These are phyloP conservation scores for Saturnispora quitensis DNA, from an alignment of 805 yeast genomes.

Conservation along the genomic window DNA sequence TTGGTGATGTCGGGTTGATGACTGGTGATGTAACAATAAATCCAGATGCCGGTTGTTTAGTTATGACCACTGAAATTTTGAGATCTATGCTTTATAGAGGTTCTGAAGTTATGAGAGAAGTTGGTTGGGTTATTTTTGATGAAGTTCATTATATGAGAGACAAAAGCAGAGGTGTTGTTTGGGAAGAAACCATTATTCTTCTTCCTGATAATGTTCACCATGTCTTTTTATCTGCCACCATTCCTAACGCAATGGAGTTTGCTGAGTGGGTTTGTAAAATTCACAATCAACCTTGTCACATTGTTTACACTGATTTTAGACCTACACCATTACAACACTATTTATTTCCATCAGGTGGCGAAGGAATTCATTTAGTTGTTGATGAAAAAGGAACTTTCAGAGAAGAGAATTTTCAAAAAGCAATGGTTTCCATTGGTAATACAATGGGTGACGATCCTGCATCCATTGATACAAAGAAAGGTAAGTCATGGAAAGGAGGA, in stretches of 20 bases:
- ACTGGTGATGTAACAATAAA: conserved; percentile 98
- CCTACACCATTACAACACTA: conserved; percentile 98
- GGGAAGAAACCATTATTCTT: conserved; percentile 99
- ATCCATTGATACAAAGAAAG: conserved; percentile 46
- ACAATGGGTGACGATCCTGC: conserved; percentile 78
- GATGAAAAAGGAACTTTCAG: conserved; percentile 95
- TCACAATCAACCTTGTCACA: conserved; percentile 95
- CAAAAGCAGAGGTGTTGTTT: conserved; percentile 94
- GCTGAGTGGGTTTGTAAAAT: conserved; percentile 98
- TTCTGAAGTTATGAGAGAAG: conserved; percentile 92
- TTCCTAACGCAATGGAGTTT: conserved; percentile 96
- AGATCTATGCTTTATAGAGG: conserved; percentile 95
- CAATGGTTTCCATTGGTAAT: conserved; percentile 88
- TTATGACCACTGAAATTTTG: conserved; percentile 96
- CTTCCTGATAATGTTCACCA: conserved; percentile 93
- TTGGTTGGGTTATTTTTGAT: conserved; percentile 94
- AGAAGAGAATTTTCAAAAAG: conserved; percentile 96
- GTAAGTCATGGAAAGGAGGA: conserved; percentile 83
- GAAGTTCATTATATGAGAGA: conserved; percentile 98
- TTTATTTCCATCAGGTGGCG: conserved; percentile 96
- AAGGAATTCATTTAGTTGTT: conserved; percentile 93
- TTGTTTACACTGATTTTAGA: conserved; percentile 96
- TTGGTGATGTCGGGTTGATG: conserved; percentile 74
- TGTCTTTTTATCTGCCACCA: conserved; percentile 86
- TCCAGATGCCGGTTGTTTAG: conserved; percentile 90